phyloP scores from a whole-genome alignment of 2,329 filamentous ascomycete genomes.

The Cadophora sp. region DNA sequence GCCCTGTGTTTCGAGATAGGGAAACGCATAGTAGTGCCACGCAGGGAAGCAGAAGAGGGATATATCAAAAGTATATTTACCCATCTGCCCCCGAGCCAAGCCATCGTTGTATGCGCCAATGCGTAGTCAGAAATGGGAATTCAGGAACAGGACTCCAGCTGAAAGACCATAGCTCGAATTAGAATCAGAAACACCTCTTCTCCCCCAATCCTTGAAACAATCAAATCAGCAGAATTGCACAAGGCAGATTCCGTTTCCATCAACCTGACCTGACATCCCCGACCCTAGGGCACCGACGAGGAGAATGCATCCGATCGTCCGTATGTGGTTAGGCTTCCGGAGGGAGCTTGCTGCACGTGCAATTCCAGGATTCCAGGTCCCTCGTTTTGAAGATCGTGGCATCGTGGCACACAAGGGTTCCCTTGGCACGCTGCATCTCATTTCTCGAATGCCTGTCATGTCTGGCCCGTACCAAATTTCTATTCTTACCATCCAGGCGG shows the following conservation, averaged over 20 bases:
- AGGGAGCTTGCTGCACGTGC: too few species aligned
- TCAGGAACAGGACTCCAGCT: neutral
- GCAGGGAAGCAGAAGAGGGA: neutral
- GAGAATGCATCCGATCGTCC: too few species aligned
- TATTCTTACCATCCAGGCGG: neutral
- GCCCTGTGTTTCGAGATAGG: neutral
- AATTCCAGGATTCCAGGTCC: neutral
- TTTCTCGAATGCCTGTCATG: neutral
- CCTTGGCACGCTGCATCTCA: neutral
- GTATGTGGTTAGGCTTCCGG: too few species aligned
- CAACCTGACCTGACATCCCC: neutral
- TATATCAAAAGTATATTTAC: neutral
- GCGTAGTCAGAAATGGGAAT: neutral
- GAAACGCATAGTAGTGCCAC: neutral
- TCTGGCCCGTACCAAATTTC: neutral
- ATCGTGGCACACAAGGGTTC: constrained; percentile 4
- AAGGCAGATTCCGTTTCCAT: neutral
- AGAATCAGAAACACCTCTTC: neutral
- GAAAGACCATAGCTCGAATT: neutral
- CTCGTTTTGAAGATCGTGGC: neutral
- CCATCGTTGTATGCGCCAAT: neutral
- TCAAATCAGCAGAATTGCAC: neutral
- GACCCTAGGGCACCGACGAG: too few species aligned
- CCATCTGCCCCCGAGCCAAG: neutral
- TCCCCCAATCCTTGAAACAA: neutral